phyloP scores from a whole-genome alignment of 73 alveolate species.

The Paraurostyla sp. region DNA sequence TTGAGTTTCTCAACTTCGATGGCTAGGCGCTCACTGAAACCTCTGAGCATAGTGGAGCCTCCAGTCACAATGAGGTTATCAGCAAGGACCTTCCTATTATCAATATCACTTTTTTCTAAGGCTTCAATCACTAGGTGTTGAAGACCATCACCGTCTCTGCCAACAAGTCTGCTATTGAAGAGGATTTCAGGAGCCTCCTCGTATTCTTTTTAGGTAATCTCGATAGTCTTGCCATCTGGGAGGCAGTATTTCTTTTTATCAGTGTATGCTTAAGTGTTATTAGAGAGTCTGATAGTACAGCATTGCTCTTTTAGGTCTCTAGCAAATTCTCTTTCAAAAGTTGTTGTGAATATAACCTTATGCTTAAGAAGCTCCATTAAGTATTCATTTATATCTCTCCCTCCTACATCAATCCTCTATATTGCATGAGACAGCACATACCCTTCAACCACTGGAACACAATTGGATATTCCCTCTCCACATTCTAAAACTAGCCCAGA shows the following conservation, averaged over 20 bases:
- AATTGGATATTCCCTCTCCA: slow-evolving; percentile 86
- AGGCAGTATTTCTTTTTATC: slow-evolving; percentile 75
- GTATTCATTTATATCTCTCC: slow-evolving; percentile 84
- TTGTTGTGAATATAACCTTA: slow-evolving; percentile 80
- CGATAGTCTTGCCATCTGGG: slow-evolving; percentile 85
- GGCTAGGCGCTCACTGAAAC: slow-evolving; percentile 93
- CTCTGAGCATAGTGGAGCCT: slow-evolving; percentile 97
- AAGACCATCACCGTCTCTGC: slow-evolving; percentile 82
- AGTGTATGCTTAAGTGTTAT: slow-evolving; percentile 63
- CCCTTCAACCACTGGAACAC: slow-evolving; percentile 84
- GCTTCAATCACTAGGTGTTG: slow-evolving; percentile 92
- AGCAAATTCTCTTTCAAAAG: slow-evolving; percentile 87
- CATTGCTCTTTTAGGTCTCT: slow-evolving; percentile 90
- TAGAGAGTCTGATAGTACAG: slow-evolving; percentile 72
- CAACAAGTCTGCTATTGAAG: slow-evolving; percentile 81
- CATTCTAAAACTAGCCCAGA: slow-evolving; percentile 85
- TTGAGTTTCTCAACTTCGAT: slow-evolving; percentile 63
- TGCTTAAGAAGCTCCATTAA: slow-evolving; percentile 81
- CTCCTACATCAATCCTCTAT: slow-evolving; percentile 57
- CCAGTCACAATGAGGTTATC: slow-evolving; percentile 92
- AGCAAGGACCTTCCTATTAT: slow-evolving; percentile 90
- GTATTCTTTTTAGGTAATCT: slow-evolving; percentile 72
- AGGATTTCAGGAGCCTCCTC: slow-evolving; percentile 84
- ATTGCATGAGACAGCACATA: slow-evolving; percentile 73
- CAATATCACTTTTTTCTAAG: slow-evolving; percentile 94